phyloP scores from a whole-genome alignment of 1,284 basidiomycete species.

The Marasmius sp. region DNA sequence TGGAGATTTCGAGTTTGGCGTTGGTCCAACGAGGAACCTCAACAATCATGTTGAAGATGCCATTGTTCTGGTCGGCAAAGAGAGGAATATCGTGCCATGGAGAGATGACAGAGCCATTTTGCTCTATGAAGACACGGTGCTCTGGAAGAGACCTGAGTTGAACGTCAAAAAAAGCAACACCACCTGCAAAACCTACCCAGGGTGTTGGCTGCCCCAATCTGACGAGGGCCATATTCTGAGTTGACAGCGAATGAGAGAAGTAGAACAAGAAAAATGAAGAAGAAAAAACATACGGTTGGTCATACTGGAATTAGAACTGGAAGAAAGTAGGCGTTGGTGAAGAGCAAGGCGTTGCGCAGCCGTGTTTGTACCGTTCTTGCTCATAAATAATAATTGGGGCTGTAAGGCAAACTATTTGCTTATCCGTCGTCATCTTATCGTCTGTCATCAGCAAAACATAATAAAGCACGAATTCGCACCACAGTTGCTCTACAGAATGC shows the following conservation, averaged over 20 bases:
- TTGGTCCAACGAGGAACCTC: constrained; percentile 99
- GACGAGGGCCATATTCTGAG: constrained; percentile 72
- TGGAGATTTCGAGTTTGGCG: constrained; percentile 98
- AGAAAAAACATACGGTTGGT: constrained; percentile 48
- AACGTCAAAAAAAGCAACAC: constrained; percentile 9
- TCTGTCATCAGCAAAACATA: constrained; percentile 1
- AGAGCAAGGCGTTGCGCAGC: constrained; percentile 51
- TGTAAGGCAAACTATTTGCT: constrained; percentile 2
- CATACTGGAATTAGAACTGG: constrained; percentile 48
- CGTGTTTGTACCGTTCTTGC: constrained; percentile 35
- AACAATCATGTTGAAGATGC: constrained; percentile 97
- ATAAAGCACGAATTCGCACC: constrained; percentile 4
- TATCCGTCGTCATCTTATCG: constrained; percentile 10
- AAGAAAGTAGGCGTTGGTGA: constrained; percentile 56
- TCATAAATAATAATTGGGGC: constrained; percentile 25
- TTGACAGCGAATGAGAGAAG: constrained; percentile 13
- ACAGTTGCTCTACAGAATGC: constrained; percentile 1
- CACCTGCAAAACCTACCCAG: constrained; percentile 61
- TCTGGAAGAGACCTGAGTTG: constrained; percentile 50
- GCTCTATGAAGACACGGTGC: constrained; percentile 93
- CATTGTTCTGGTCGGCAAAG: constrained; percentile 90
- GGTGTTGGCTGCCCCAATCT: constrained; percentile 88
- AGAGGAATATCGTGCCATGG: constrained; percentile 97
- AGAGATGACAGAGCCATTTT: constrained; percentile 83
- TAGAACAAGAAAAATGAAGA: constrained; percentile 14